Percentiles rank a stretch among this genome's conserved stretches.
Conservation (phyloP, 495 filamentous ascomycete genomes). For the Extremus antarcticus region DNA sequence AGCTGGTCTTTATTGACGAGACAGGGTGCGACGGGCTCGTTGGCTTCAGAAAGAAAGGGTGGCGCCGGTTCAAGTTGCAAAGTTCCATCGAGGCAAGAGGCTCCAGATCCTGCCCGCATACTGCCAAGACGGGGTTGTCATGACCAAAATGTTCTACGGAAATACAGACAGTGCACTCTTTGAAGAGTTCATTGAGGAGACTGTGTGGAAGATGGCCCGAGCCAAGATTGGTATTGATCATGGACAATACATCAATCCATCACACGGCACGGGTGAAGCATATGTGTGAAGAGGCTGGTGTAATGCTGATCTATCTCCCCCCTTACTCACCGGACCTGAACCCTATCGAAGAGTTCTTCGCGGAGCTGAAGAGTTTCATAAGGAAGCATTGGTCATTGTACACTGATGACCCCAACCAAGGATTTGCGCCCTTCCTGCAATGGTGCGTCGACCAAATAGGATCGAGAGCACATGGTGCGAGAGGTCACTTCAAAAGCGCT, state of each 20-base stretch:
- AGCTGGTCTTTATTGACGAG: constrained; percentile 31
- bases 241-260: constrained; percentile 39
- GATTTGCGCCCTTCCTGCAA: constrained; percentile 4
- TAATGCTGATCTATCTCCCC: constrained; percentile 32
- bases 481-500: not conserved
- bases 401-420: not conserved
- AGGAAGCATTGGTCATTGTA: not conserved
- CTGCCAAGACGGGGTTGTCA: constrained; percentile 31
- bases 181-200: constrained; percentile 34
- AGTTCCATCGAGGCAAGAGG: constrained; percentile 24
- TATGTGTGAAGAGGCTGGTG: constrained; percentile 30
- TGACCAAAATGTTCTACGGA: constrained; percentile 31
- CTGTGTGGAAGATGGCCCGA: constrained; percentile 32
- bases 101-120: constrained; percentile 36
- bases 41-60: constrained; percentile 22
- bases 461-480: not conserved
- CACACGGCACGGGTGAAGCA: constrained; percentile 27
- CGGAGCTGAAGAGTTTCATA: constrained; percentile 8
- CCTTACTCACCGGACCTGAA: constrained; percentile 31
- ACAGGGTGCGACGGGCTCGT: constrained; percentile 26
- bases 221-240: constrained; percentile 35
- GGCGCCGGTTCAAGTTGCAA: constrained; percentile 28
- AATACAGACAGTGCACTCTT: constrained; percentile 33
- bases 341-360: constrained; percentile 26
- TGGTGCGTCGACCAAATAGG: constrained; percentile 3